These are phyloP conservation scores for Xylaria sp. DNA, from an alignment of 2,329 filamentous ascomycete species.

Conservation along the genomic window DNA sequence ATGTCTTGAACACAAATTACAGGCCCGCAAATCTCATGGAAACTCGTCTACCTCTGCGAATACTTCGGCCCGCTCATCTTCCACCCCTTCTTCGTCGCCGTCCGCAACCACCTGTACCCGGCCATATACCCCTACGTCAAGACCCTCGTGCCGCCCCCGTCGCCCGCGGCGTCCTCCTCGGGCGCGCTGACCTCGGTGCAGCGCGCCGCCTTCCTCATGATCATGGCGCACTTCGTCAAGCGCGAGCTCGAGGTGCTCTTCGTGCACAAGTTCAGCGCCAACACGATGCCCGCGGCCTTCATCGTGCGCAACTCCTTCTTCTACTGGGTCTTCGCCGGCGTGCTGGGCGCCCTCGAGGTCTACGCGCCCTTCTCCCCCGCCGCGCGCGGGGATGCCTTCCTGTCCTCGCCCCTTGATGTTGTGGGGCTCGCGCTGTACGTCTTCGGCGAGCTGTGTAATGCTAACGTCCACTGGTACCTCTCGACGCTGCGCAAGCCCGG, in stretches of 20 bases:
- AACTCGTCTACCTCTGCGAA: conserved; percentile 93
- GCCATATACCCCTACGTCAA: conserved; percentile 57
- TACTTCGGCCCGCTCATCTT: conserved; percentile 92
- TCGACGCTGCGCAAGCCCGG: conserved; percentile 80
- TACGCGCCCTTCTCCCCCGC: conserved; percentile 81
- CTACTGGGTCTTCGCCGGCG: conserved; percentile 89
- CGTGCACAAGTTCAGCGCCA: conserved; percentile 92
- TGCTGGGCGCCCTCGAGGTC: conserved; percentile 84
- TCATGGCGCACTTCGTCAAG: conserved; percentile 89
- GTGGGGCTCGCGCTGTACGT: conserved; percentile 76
- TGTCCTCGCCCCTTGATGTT: conserved; percentile 63
- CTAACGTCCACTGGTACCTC: conserved; percentile 82
- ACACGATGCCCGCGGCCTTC: conserved; percentile 91
- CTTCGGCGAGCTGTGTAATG: conserved; percentile 83
- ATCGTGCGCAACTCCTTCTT: conserved; percentile 95
- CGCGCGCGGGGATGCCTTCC: conserved; percentile 60
- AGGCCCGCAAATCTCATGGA: conserved; percentile 93
- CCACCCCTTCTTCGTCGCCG: conserved; percentile 77
- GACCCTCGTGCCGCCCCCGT: conserved; percentile 56
- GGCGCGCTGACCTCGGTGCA: conserved; percentile 73
- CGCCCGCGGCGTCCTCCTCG: conserved; percentile 31
- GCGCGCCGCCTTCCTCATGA: conserved; percentile 76
- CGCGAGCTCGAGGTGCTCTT: conserved; percentile 95
- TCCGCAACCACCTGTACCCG: conserved; percentile 79
- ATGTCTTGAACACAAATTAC: background rate